phyloP scores from a whole-genome alignment of 73 alveolate species.

The Diophrys sp. region DNA sequence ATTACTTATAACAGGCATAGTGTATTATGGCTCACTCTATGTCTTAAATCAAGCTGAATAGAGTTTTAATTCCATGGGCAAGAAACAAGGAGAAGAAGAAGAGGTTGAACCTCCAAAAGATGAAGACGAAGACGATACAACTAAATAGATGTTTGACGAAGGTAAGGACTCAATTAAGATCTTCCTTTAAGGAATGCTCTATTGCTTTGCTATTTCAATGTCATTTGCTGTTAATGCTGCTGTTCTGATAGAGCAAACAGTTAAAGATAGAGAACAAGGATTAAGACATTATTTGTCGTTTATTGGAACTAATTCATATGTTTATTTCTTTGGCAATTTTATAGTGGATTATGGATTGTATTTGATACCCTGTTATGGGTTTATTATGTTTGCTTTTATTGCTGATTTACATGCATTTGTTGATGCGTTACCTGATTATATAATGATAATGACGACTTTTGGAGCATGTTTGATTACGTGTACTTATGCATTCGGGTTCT shows the following conservation, averaged over 20 bases:
- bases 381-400: conserved; percentile 17
- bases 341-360: conserved; percentile 21
- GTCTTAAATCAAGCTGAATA: background rate
- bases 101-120: background rate
- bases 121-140: too few relatives aligned
- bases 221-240: conserved; percentile 30
- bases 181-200: conserved; percentile 5
- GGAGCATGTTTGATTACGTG: conserved; percentile 21
- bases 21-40: background rate
- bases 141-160: too few relatives aligned
- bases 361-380: conserved; percentile 24
- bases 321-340: conserved; percentile 26
- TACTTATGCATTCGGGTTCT: conserved; percentile 31
- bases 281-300: conserved; percentile 27
- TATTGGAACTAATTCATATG: conserved; percentile 13
- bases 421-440: background rate
- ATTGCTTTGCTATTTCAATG: conserved; percentile 18
- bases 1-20: background rate
- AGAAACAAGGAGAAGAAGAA: background rate
- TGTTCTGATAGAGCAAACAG: conserved; percentile 13
- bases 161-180: too few relatives aligned
- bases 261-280: conserved; percentile 31
- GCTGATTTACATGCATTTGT: conserved; percentile 19
- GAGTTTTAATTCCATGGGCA: too few relatives aligned
- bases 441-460: conserved; percentile 11